Evolutionary conservation across 768 basidiomycete genomes (phyloP), one percentile per base, ranked within the genome.

Genomic region (Leccinum uliginosum): DNA sequence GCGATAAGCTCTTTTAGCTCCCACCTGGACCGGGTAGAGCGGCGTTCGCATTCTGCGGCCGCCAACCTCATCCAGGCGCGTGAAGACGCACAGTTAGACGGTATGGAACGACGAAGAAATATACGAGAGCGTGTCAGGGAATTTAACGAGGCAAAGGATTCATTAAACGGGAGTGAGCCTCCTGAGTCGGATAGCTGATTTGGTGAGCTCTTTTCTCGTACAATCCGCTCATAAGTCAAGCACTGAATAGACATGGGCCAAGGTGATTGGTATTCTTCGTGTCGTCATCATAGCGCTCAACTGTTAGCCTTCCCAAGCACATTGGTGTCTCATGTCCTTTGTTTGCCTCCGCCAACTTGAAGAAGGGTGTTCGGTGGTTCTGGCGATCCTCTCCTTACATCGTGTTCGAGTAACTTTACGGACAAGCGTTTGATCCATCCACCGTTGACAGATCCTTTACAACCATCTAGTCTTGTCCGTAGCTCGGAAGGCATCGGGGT

Each of bases 41-140:
- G 69, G 0, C 86, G 88, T 26, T 35, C 65, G 61, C 69, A 68
- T 12, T 71, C 73, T 3, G 88, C 87, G 0, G 80, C 77, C 1
- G 70, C 72, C 9, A 86, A 86, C 59, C 78, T 89, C 19, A 77
- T 82, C 0, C 76, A 81, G 56, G 87, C 85, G 4, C 77, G 83
- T 17, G 66, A 68, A 14, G 86, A 86, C 34, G 84, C 85, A 7
- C 71, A 74, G 44, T 76, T 82, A 59, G 67, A 79, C 40, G 86
- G 87, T 1, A 75, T 74, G 40, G 78, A 81, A 59, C 71, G 85
- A 51, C 75, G 84, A 49, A 71, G 69, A 45, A 78, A 77, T 55
- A 77, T 88, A 57, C 73, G 76, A 30, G 74, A 76, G 57, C 76
- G 79, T 4, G 83, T 83, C 15, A 70, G 65, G 55, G 77, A 47